Evolutionary conservation across 257 asterid genomes (phyloP), one percentile per base, ranked within the genome.

Genomic region (Sherardia arvensis): DNA sequence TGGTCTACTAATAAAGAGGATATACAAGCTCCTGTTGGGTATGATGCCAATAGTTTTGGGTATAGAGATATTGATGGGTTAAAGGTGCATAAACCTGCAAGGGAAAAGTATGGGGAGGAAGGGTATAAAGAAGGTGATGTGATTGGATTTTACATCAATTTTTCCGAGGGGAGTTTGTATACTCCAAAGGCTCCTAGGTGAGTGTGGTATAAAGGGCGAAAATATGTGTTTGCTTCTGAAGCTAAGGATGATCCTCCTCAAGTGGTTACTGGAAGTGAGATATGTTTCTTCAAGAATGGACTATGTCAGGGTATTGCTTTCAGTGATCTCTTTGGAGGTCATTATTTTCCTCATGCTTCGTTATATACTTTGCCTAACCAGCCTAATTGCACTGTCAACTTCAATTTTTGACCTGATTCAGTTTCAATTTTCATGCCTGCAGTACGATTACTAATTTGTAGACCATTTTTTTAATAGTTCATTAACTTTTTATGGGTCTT

Each of bases 351-450:
- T 21, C 97, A 96, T 26, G 99, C 99, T 67, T 93, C 97, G 33
- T 87, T 93, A 94, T 93, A 84, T 77, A 93, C 99, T 22, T 94
- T 93, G 69, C 99, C 99, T 0, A 82, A 87, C 78, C 96, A 90
- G 69, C 91, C 97, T 32, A 81, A 83, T 68, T 93, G 99, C 71
- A 78, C 78, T 47, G 96, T 93, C 64, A 85, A 80, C 79, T 93
- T 90, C 87, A 93, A 90, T 77, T 93, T 93, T 29, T 97, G 99
- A 40, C 99, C 99, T n/a, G 84, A 90, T 68, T 93, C n/a, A n/a
- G n/a, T n/a, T n/a, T n/a, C n/a, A n/a, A n/a, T n/a, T n/a, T n/a
- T n/a, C n/a, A n/a, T n/a, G n/a, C n/a, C n/a, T n/a, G n/a, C n/a
- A n/a, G n/a, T n/a, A n/a, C n/a, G n/a, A n/a, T n/a, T n/a, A n/a